Evolutionary conservation across 257 asterid genomes (phyloP).

Genomic region (Solanum virginianum): DNA sequence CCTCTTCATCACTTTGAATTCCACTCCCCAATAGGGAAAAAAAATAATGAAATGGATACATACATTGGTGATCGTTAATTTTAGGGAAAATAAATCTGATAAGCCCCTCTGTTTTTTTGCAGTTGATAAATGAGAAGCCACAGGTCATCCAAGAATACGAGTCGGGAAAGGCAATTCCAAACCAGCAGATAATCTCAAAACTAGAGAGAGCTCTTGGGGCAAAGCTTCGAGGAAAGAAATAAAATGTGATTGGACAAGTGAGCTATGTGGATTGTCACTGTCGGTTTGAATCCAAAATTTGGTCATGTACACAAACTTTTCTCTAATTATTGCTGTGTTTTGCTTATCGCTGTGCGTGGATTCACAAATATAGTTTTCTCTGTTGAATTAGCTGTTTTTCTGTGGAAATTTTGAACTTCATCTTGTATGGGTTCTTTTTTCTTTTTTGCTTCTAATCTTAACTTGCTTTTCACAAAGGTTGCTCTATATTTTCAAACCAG

Average conservation of each 20-base stretch:
- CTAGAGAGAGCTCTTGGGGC: conserved; percentile 77
- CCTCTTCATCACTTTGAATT: not conserved
- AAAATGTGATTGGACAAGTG: not conserved
- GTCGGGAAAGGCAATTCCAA: conserved; percentile 58
- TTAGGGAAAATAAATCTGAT: not conserved
- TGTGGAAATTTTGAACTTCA: not conserved
- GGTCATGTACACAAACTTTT: conserved; percentile 21
- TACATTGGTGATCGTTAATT: not conserved
- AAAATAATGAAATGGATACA: not conserved
- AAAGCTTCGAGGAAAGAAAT: conserved; percentile 74
- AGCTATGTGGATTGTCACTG: conserved; percentile 1
- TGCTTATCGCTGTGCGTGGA: not conserved
- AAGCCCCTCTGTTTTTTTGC: conserved; percentile 1
- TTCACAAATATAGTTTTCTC: conserved; percentile 7
- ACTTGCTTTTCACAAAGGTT: not conserved
- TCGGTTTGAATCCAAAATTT: conserved; percentile 15
- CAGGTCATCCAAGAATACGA: conserved; percentile 49
- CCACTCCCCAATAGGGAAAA: not conserved
- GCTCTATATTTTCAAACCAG: not conserved
- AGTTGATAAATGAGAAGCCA: conserved; percentile 64
- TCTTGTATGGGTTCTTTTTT: not conserved
- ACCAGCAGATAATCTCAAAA: conserved; percentile 64
- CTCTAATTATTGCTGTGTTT: conserved; percentile 1
- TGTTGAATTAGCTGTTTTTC: not conserved
- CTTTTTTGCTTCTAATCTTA: not conserved